A percentile compares a stretch with the other conserved stretches of the same genome.
These are phyloP conservation scores for Thelephora terrestris DNA, from an alignment of 1,284 basidiomycete species.

Conservation along the genomic window DNA sequence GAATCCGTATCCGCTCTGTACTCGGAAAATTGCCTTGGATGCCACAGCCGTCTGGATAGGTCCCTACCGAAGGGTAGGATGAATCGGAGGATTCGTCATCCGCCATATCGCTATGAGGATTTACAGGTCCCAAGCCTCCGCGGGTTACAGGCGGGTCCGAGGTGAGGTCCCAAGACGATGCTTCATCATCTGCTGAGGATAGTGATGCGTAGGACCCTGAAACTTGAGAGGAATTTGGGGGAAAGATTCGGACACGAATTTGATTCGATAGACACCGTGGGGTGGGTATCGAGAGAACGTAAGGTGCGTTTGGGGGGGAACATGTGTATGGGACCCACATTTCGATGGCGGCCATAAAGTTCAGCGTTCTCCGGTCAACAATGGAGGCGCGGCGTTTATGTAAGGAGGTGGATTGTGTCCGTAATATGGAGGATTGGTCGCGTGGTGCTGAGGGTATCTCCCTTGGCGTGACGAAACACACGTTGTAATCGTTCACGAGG, in stretches of 20 bases:
- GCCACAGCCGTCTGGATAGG: conserved; percentile 48
- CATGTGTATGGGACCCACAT: conserved; percentile 62
- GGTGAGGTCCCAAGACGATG: conserved; percentile 59
- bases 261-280: conserved; percentile 69
- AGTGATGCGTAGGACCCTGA: conserved; percentile 61
- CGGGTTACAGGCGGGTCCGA: conserved; percentile 69
- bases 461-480: conserved; percentile 68
- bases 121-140: conserved; percentile 32
- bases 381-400: conserved; percentile 41
- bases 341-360: conserved; percentile 71
- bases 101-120: conserved; percentile 58
- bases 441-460: conserved; percentile 35
- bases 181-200: conserved; percentile 63
- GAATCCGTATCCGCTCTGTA: conserved; percentile 58
- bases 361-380: conserved; percentile 42
- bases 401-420: conserved; percentile 25
- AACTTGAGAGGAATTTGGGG: conserved; percentile 34
- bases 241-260: conserved; percentile 61
- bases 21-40: conserved; percentile 73
- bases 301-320: conserved; percentile 58
- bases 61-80: conserved; percentile 30
- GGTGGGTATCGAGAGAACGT: conserved; percentile 60
- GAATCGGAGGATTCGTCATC: conserved; percentile 77
- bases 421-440: not conserved
- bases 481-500: conserved; percentile 62